phyloP scores from a whole-genome alignment of 73 alveolate species.

The Uronychia setigera region DNA sequence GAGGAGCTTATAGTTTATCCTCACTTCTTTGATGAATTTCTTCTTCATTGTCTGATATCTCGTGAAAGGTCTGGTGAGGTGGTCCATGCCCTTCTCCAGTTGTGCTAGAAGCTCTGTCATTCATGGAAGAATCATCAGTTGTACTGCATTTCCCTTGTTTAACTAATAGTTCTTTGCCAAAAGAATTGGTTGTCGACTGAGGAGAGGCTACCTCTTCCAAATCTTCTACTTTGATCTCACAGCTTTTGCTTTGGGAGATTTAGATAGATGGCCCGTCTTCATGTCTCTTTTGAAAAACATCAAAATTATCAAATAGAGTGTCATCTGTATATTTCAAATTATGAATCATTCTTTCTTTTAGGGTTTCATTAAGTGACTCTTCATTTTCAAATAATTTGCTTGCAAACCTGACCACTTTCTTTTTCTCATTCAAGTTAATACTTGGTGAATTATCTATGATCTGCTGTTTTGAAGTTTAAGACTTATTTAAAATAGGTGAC shows the following conservation, averaged over 20 bases:
- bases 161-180: too few relatives aligned
- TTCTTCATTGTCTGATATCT: too few relatives aligned
- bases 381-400: constrained; percentile 21
- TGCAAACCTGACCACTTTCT: not conserved
- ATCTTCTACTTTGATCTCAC: too few relatives aligned
- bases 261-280: not conserved
- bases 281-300: constrained; percentile 32
- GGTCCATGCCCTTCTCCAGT: not conserved
- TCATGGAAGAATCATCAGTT: not conserved
- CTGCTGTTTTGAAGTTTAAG: too few relatives aligned
- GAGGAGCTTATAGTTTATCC: too few relatives aligned
- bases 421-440: too few relatives aligned
- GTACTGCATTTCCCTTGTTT: too few relatives aligned
- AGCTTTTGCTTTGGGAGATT: too few relatives aligned
- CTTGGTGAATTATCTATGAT: too few relatives aligned
- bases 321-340: constrained; percentile 60
- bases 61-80: not conserved
- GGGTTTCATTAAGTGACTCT: constrained; percentile 28
- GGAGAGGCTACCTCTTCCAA: not conserved
- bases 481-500: too few relatives aligned
- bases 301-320: constrained; percentile 49
- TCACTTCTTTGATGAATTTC: too few relatives aligned
- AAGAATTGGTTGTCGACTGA: too few relatives aligned
- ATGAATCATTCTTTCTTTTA: constrained; percentile 59
- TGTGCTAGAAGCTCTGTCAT: not conserved